phyloP scores from a whole-genome alignment of 2,329 filamentous ascomycete species.

The Aspergillus pseudoterreus region DNA sequence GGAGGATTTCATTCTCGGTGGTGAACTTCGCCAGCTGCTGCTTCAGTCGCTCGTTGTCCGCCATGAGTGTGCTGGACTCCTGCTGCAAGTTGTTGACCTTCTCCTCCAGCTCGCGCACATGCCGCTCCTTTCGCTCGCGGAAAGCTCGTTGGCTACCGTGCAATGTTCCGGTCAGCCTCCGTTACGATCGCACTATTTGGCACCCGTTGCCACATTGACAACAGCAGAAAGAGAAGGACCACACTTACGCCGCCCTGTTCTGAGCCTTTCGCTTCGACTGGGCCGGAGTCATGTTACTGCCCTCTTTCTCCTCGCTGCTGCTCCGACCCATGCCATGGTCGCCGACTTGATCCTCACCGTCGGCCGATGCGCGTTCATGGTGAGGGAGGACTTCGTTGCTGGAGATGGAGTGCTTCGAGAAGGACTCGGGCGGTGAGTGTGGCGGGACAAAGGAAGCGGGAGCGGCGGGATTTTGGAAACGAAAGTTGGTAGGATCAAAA shows the following conservation, averaged over 20 bases:
- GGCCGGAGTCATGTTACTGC: conserved; percentile 44
- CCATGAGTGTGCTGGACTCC: conserved; percentile 65
- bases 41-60: conserved; percentile 84
- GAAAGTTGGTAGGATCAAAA: conserved; percentile 37
- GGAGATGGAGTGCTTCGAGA: conserved; percentile 30
- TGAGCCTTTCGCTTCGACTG: conserved; percentile 65
- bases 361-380: conserved; percentile 25
- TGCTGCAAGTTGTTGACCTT: conserved; percentile 77
- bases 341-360: conserved; percentile 23
- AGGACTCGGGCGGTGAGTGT: conserved; percentile 35
- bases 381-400: conserved; percentile 23
- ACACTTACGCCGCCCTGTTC: conserved; percentile 66
- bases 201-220: neutral
- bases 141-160: conserved; percentile 80
- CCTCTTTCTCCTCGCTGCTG: conserved; percentile 54
- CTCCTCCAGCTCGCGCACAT: conserved; percentile 87
- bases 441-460: conserved; percentile 28
- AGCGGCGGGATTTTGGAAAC: conserved; percentile 27
- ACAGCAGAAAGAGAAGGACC: neutral
- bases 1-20: conserved; percentile 90
- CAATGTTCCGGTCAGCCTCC: neutral
- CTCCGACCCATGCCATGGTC: conserved; percentile 37
- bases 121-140: conserved; percentile 89
- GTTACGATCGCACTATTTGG: neutral
- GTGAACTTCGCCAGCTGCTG: conserved; percentile 76